phyloP scores from a whole-genome alignment of 2,329 filamentous ascomycete species.

The Xylaria sp. region DNA sequence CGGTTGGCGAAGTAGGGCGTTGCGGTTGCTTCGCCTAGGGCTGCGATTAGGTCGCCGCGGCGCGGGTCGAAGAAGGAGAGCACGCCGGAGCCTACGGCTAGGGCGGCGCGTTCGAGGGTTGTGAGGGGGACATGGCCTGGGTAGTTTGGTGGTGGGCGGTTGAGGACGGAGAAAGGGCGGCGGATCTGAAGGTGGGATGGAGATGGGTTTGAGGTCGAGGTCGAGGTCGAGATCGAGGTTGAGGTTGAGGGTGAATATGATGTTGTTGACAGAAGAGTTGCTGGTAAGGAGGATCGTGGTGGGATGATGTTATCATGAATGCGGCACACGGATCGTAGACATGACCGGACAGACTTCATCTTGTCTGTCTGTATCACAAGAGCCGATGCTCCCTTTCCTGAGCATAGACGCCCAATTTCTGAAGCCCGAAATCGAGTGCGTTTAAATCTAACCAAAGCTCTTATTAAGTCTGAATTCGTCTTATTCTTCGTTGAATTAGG shows the following conservation, averaged over 20 bases:
- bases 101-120: conserved; percentile 75
- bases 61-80: conserved; percentile 78
- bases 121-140: conserved; percentile 93
- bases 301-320: conserved; percentile 15
- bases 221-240: neutral
- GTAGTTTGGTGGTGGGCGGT: conserved; percentile 87
- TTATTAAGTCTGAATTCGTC: neutral
- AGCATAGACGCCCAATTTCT: neutral
- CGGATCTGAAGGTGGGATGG: neutral
- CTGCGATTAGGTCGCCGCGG: conserved; percentile 90
- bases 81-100: conserved; percentile 74
- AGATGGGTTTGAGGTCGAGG: neutral
- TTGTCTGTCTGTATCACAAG: conserved; percentile 18
- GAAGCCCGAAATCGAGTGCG: too few relatives aligned
- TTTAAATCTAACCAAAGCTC: neutral
- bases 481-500: neutral
- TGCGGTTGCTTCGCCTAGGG: conserved; percentile 92
- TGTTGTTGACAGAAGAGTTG: conserved; percentile 17
- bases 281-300: conserved; percentile 2
- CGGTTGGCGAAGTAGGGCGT: conserved; percentile 95
- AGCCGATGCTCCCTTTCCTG: conserved; percentile 3
- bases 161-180: conserved; percentile 80
- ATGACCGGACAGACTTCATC: conserved; percentile 44
- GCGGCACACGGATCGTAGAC: conserved; percentile 32
- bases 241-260: neutral